phyloP scores from a whole-genome alignment of 768 basidiomycete genomes.

The Kondoa malvinella region DNA sequence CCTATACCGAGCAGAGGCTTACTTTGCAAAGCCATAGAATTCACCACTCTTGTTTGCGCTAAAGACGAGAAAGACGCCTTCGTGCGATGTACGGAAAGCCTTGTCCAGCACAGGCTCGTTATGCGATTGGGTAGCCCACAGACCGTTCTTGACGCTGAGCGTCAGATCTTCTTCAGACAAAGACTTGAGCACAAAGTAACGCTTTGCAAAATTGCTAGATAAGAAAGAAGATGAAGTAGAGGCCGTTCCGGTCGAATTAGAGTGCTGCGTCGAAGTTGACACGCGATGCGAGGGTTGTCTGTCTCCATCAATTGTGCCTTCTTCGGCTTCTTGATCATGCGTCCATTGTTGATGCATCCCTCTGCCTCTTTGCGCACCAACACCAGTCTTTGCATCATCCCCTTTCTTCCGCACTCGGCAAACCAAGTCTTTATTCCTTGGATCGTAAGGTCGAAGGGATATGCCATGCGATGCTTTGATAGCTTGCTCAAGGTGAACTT shows the following conservation, averaged over 20 bases:
- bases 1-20: conserved; percentile 16
- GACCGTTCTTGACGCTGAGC: conserved; percentile 43
- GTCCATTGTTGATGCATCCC: conserved; percentile 72
- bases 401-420: conserved; percentile 1
- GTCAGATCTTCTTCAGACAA: conserved; percentile 26
- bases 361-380: conserved; percentile 70
- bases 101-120: conserved; percentile 58
- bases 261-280: conserved; percentile 33
- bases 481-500: conserved; percentile 47
- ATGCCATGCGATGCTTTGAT: conserved; percentile 57
- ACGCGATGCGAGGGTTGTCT: conserved; percentile 32
- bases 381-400: conserved; percentile 46
- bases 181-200: conserved; percentile 56
- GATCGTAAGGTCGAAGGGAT: conserved; percentile 42
- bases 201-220: conserved; percentile 54
- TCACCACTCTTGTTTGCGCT: conserved; percentile 85
- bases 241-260: conserved; percentile 47
- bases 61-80: conserved; percentile 71
- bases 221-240: conserved; percentile 75
- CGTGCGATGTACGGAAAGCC: conserved; percentile 74
- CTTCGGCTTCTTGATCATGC: conserved; percentile 37
- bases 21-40: conserved; percentile 60
- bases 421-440: not conserved
- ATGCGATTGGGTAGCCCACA: conserved; percentile 70
- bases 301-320: not conserved